Evolutionary conservation across 768 basidiomycete genomes (phyloP), one percentile per base, ranked within the genome.

Genomic region (Calvatia gigantea): DNA sequence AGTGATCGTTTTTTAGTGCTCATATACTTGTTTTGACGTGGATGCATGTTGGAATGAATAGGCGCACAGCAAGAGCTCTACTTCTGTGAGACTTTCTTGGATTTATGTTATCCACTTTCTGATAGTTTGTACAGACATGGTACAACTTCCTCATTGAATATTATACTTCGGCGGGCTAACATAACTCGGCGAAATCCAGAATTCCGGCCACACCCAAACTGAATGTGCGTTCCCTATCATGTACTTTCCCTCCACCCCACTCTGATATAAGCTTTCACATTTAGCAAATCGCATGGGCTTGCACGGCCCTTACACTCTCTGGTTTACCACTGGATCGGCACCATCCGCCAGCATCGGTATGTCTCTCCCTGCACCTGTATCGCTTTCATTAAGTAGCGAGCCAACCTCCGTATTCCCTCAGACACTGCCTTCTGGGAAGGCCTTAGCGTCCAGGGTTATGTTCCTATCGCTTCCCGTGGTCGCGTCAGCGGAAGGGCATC

Each of bases 261-360:
- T 19, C 15, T 2, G 14, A 25, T 15, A 17, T 19, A 41, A 41
- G 11, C 39, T 39, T 25, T 41, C n/a, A n/a, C n/a, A n/a, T 51
- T 15, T 44, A 68, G 67, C 65, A 15, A 54, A 64, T 54, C 69
- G 71, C 6, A 69, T 64, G 60, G 72, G 72, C 29, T 56, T 73
- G 35, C 66, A 70, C 43, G 72, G 72, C 6, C 72, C 72, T 2
- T 73, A 72, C 55, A 71, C 72, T n/a, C 67, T 77, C 23, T 70
- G 62, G 61, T 73, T 74, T 57, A 72, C 70, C n/a, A 66, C 68
- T 38, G 71, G 73, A 31, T 49, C 65, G 9, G 54, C 67, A 11
- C 74, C 73, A 29, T 65, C 70, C 9, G 55, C 64, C 14, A 51
- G 46, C 27, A 57, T 69, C 39, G 66, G 69, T 69, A 57, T 58